phyloP scores from a whole-genome alignment of 2,329 filamentous ascomycete species.

The Allantophomopsis cytisporea region DNA sequence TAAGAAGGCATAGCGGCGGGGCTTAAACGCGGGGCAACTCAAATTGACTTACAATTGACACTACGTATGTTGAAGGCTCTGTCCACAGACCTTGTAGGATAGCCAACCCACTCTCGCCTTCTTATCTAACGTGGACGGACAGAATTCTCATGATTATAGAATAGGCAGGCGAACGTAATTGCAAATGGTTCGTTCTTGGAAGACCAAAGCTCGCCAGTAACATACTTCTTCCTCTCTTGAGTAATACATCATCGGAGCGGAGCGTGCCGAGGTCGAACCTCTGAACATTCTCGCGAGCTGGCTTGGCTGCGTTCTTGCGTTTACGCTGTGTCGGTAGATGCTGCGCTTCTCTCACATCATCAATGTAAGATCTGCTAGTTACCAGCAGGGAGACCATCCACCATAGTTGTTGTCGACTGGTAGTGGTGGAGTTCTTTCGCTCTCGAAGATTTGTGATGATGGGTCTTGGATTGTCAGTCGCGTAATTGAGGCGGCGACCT shows the following conservation, averaged over 20 bases:
- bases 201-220: neutral
- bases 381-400: too few relatives aligned
- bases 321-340: constrained; percentile 52
- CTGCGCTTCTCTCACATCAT: neutral
- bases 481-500: too few relatives aligned
- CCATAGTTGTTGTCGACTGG: too few relatives aligned
- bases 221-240: neutral
- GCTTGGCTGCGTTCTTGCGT: constrained; percentile 77
- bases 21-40: too few relatives aligned
- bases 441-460: too few relatives aligned
- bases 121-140: constrained; percentile 91
- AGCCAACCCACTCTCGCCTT: constrained; percentile 77
- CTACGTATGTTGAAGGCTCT: constrained; percentile 85
- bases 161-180: constrained; percentile 88
- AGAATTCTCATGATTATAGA: constrained; percentile 95
- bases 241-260: too few relatives aligned
- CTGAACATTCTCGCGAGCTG: neutral
- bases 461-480: too few relatives aligned
- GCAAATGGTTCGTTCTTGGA: constrained; percentile 54
- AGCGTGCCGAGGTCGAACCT: neutral
- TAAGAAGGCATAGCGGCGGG: too few relatives aligned
- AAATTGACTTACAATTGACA: constrained; percentile 63
- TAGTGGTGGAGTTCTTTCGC: too few relatives aligned
- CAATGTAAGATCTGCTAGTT: neutral
- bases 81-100: constrained; percentile 84